Conservation (phyloP, 2,329 filamentous ascomycete genomes). For the Colletotrichum spinosum region DNA sequence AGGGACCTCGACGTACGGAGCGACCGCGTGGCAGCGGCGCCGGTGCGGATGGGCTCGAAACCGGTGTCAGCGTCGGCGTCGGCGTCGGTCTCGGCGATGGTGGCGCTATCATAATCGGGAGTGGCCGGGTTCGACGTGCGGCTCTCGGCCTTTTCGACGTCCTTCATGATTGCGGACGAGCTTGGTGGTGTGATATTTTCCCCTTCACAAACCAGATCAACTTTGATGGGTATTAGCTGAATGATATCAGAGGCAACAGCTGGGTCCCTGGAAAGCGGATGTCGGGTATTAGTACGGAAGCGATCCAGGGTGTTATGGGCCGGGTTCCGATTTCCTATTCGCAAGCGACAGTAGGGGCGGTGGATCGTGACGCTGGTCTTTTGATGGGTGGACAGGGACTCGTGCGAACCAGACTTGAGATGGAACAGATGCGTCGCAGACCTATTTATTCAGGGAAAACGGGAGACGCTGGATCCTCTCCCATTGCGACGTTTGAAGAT, state of each 20-base stretch:
- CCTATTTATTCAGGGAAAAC: slow-evolving; percentile 17
- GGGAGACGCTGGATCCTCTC: neutral
- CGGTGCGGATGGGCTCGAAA: slow-evolving; percentile 43
- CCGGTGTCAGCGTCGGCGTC: slow-evolving; percentile 10
- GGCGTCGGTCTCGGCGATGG: slow-evolving; percentile 3
- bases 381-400: slow-evolving; percentile 8
- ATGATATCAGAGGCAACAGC: neutral
- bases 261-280: slow-evolving; percentile 14
- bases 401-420: neutral
- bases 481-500: slow-evolving; percentile 5
- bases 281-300: slow-evolving; percentile 27
- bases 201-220: neutral
- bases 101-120: slow-evolving; percentile 21
- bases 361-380: slow-evolving; percentile 21
- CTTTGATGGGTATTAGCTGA: neutral
- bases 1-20: slow-evolving; percentile 40
- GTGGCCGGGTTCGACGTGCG: slow-evolving; percentile 18
- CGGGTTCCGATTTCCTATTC: slow-evolving; percentile 30
- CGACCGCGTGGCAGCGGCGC: slow-evolving; percentile 26
- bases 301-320: slow-evolving; percentile 12
- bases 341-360: neutral
- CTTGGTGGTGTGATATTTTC: neutral
- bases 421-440: slow-evolving; percentile 15
- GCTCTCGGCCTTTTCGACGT: slow-evolving; percentile 36
- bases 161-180: slow-evolving; percentile 8